A percentile compares a stretch with the other conserved stretches of the same genome.
Conservation (phyloP, 2,329 filamentous ascomycete genomes). For the Periconia sp. region DNA sequence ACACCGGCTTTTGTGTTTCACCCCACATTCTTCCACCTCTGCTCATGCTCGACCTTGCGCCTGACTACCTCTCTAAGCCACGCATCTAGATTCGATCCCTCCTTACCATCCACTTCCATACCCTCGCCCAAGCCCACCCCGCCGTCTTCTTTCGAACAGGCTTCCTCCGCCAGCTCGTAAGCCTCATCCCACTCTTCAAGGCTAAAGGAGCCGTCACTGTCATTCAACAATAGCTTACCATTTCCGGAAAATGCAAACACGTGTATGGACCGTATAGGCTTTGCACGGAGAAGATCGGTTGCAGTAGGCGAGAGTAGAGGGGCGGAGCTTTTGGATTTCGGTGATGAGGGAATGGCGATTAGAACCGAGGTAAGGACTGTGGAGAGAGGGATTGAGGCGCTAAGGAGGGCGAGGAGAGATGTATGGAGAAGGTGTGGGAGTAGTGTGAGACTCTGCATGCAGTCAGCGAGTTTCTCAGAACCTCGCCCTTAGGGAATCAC, state of each 20-base stretch:
- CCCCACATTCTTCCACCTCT: conserved; percentile 49
- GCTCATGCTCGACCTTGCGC: conserved; percentile 47
- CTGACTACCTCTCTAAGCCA: conserved; percentile 51
- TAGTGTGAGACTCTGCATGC: conserved; percentile 71
- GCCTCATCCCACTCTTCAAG: conserved; percentile 77
- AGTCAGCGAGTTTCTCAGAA: conserved; percentile 15
- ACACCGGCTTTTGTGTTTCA: too few species aligned
- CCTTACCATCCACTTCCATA: conserved; percentile 47
- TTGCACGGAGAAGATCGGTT: conserved; percentile 65
- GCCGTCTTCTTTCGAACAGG: conserved; percentile 63
- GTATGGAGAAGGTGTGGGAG: conserved; percentile 85
- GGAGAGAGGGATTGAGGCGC: conserved; percentile 80
- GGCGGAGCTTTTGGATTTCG: conserved; percentile 61
- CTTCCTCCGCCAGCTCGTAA: conserved; percentile 66
- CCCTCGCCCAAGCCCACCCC: conserved; percentile 41
- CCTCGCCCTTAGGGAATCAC: conserved; percentile 25
- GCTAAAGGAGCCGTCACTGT: conserved; percentile 82
- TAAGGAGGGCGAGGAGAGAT: conserved; percentile 80
- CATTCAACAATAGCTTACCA: conserved; percentile 75
- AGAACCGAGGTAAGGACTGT: conserved; percentile 80
- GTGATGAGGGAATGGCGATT: conserved; percentile 76
- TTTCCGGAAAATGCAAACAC: conserved; percentile 75
- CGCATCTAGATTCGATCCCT: conserved; percentile 37
- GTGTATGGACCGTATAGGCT: conserved; percentile 81
- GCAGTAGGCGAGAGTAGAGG: conserved; percentile 62